Evolutionary conservation across 1,284 basidiomycete species (phyloP).

Genomic region (Cutaneotrichosporon sp.): DNA sequence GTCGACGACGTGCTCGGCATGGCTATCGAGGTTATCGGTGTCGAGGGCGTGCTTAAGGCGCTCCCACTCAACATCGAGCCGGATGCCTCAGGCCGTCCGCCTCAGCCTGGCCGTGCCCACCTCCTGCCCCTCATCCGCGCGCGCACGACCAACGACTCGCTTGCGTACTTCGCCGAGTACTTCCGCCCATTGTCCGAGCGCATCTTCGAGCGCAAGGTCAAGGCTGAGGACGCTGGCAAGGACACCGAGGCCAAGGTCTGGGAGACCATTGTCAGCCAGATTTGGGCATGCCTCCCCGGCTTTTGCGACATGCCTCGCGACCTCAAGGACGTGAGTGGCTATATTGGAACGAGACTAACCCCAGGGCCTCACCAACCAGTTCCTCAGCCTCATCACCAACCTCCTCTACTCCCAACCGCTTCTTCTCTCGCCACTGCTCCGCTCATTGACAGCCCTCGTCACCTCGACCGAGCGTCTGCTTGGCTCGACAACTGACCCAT

Average conservation of each 20-base stretch:
- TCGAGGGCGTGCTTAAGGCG: constrained; percentile 69
- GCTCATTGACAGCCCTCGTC: constrained; percentile 75
- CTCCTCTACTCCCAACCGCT: constrained; percentile 84
- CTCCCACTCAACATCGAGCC: constrained; percentile 87
- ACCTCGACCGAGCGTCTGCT: constrained; percentile 60
- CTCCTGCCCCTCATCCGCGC: constrained; percentile 86
- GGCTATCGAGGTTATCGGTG: constrained; percentile 84
- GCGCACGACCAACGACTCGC: constrained; percentile 70
- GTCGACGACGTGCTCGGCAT: constrained; percentile 77
- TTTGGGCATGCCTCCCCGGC: constrained; percentile 71
- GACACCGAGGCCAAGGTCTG: constrained; percentile 88
- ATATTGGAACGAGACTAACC: neutral
- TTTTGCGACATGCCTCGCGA: constrained; percentile 80
- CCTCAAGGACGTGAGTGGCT: constrained; percentile 54
- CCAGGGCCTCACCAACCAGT: constrained; percentile 64
- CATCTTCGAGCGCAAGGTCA: constrained; percentile 81
- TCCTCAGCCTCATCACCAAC: constrained; percentile 85
- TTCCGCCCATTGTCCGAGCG: constrained; percentile 92
- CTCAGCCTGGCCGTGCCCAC: constrained; percentile 69
- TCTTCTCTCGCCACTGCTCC: constrained; percentile 77
- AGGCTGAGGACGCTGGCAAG: constrained; percentile 67
- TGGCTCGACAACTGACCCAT: constrained; percentile 54
- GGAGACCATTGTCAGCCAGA: constrained; percentile 86
- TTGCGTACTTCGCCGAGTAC: constrained; percentile 81
- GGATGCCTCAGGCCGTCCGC: constrained; percentile 56